Percentiles rank a stretch among this genome's conserved stretches.
phyloP scores from a whole-genome alignment of 768 basidiomycete genomes.

The Leccinum subgranulosum region DNA sequence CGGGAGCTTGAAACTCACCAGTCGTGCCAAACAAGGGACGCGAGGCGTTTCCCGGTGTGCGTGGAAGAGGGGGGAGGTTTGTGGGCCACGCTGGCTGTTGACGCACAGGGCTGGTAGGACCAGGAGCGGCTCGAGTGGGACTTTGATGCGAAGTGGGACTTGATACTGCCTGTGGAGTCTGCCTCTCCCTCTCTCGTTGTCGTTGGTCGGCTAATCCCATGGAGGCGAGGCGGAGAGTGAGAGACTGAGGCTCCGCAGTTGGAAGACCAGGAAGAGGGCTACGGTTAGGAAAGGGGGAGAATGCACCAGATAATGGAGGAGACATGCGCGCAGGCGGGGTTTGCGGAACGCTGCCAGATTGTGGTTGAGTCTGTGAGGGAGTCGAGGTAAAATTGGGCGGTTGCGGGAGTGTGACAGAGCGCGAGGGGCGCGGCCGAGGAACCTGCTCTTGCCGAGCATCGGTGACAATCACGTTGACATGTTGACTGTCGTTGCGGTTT shows the following conservation, averaged over 20 bases:
- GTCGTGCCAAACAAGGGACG: conserved; percentile 13
- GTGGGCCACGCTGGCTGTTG: conserved; percentile 20
- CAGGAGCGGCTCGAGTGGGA: conserved; percentile 5
- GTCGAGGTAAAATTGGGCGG: conserved; percentile 9
- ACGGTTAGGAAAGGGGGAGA: conserved; percentile 6
- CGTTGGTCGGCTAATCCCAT: conserved; percentile 23
- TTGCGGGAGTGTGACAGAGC: conserved; percentile 25
- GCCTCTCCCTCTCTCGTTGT: conserved; percentile 13
- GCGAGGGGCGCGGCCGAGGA: conserved; percentile 7
- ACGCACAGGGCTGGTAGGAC: conserved; percentile 14
- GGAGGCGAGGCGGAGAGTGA: conserved; percentile 34
- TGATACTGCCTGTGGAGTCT: conserved; percentile 8
- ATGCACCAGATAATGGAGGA: conserved; percentile 8
- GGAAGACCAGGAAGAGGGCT: conserved; percentile 1
- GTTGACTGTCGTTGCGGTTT: conserved; percentile 9
- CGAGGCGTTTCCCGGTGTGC: conserved; percentile 15
- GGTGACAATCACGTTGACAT: not conserved
- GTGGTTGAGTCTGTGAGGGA: not conserved
- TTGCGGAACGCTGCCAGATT: not conserved
- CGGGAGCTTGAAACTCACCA: conserved; percentile 13
- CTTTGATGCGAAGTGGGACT: conserved; percentile 8
- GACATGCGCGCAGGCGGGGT: conserved; percentile 8
- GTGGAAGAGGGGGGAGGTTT: conserved; percentile 31
- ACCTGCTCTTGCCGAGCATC: conserved; percentile 4
- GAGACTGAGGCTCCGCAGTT: conserved; percentile 20